Base-by-base conservation (phyloP, 2,329 filamentous ascomycete genomes). In the Trichophyton equinum region DNA sequence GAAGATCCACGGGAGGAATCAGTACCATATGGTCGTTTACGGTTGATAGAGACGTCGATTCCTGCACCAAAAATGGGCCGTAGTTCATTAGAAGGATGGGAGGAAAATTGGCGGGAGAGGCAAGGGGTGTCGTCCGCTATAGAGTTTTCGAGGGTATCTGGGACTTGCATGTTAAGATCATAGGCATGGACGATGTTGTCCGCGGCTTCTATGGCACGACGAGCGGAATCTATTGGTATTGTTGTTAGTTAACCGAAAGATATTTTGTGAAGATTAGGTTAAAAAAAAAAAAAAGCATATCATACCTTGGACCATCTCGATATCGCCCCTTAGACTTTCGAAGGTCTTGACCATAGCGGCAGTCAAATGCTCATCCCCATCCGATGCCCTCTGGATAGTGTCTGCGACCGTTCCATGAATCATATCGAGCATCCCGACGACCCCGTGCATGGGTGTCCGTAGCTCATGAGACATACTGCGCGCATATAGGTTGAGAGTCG, bases 111-210 rank as follows among this genome's bases (percentile, higher is more conserved):
- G 15, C 66, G 65, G 7, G 67, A 64, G 8, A 67, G 64, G 15
- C 69, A 67, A 18, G 72, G 65, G 20, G 70, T 67, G 4, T 75
- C 72, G 47, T 70, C 70, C 7, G 76, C 73, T 15, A 69, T 61
- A 25, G 73, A 76, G 40, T 76, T 74, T 51, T 77, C 71, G 6
- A 81, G 82, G 11, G 81, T 83, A 64, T 86, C 83, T n/a, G 86
- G 85, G 47, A 89, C 79, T 66, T 86, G 82, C 84, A 88, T 86
- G 68, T 88, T 85, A 72, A 88, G 81, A 68, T 88, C 86, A 66
- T 88, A 88, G 11, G 86, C 86, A 71, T 88, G 85, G 8, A 89
- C 85, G 18, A 89, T 85, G 66, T 89, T 89, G 70, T 89, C 86
- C 6, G 86, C 86, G 20, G 86, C 86, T 71, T 88, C 86, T 3